Conservation (phyloP, 768 basidiomycete genomes). For the Neoboletus subvelutipes region DNA sequence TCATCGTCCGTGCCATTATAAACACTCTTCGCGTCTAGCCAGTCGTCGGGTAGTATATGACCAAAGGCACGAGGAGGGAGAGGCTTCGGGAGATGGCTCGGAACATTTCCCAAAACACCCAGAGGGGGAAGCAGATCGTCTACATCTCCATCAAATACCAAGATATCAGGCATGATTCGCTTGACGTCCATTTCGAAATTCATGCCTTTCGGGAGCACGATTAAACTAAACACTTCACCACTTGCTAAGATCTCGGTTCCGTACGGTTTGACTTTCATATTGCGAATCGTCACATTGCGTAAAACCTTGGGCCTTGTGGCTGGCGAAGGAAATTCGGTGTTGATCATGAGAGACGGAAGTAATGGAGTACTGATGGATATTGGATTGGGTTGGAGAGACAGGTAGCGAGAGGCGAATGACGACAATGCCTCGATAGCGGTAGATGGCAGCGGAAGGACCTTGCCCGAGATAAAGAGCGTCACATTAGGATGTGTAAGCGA, state of each 20-base stretch:
- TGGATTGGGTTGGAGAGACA: constrained; percentile 54
- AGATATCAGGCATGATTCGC: constrained; percentile 69
- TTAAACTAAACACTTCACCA: constrained; percentile 61
- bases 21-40: constrained; percentile 52
- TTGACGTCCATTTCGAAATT: constrained; percentile 61
- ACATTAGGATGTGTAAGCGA: constrained; percentile 66
- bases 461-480: constrained; percentile 55
- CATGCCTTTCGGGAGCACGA: constrained; percentile 71
- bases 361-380: constrained; percentile 59
- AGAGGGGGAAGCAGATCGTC: constrained; percentile 31
- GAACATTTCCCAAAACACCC: constrained; percentile 31
- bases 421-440: constrained; percentile 47
- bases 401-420: constrained; percentile 60
- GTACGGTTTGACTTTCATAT: constrained; percentile 67
- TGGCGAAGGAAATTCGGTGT: constrained; percentile 64
- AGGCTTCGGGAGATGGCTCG: constrained; percentile 58
- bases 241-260: constrained; percentile 58
- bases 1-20: constrained; percentile 45
- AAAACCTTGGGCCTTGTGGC: constrained; percentile 63
- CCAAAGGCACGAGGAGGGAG: constrained; percentile 74
- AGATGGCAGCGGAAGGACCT: constrained; percentile 53
- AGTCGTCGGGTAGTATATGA: constrained; percentile 67
- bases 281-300: constrained; percentile 66
- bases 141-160: constrained; percentile 74
- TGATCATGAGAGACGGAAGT: constrained; percentile 47